Percentiles rank a stretch among this genome's conserved stretches.
phyloP scores from a whole-genome alignment of 2,329 filamentous ascomycete genomes.

The Xylaria arbuscula region DNA sequence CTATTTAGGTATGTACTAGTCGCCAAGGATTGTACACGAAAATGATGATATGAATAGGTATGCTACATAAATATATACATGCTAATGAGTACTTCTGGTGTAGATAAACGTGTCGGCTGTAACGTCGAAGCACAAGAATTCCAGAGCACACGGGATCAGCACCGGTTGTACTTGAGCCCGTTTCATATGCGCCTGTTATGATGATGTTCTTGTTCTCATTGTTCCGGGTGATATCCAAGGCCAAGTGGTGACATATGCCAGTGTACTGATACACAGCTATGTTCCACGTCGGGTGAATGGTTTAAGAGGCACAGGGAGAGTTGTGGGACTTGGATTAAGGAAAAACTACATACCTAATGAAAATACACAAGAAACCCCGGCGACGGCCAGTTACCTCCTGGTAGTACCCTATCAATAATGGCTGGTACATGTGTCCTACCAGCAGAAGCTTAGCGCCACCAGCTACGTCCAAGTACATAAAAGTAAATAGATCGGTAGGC shows the following conservation, averaged over 20 bases:
- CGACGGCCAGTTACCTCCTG: conserved; percentile 1
- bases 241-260: conserved; percentile 2
- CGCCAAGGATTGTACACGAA: neutral
- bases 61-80: neutral
- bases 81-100: neutral
- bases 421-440: conserved; percentile 10
- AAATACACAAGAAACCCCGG: neutral
- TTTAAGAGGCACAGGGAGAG: conserved; percentile 19
- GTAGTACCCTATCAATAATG: neutral
- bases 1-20: conserved; percentile 21
- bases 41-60: neutral
- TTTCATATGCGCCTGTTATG: conserved; percentile 13
- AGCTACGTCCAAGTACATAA: conserved; percentile 1
- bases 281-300: conserved; percentile 16
- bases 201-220: neutral
- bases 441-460: conserved; percentile 7
- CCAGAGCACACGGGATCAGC: neutral
- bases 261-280: conserved; percentile 16
- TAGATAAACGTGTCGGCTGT: neutral
- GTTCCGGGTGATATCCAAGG: neutral
- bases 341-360: neutral
- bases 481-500: too few species aligned
- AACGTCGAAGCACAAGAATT: neutral
- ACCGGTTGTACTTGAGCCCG: neutral
- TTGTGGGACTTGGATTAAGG: neutral